These are phyloP conservation scores for Hansenula sp. DNA, from an alignment of 1,139 yeast species.

Conservation along the genomic window DNA sequence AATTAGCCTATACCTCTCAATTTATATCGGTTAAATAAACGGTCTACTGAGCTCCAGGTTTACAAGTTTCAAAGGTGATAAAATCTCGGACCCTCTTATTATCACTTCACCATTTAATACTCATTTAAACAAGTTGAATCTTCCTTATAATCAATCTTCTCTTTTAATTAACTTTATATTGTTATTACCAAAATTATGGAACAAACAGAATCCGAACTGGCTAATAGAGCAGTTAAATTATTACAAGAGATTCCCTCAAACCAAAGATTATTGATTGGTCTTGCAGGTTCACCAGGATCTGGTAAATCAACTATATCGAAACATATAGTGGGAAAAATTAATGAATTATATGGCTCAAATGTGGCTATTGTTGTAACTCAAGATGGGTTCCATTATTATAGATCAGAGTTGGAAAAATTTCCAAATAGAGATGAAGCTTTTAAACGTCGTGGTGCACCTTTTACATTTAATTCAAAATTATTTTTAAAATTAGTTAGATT, in stretches of 20 bases:
- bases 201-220: constrained; percentile 3
- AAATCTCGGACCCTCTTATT: too few relatives aligned
- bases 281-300: constrained; percentile 80
- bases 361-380: constrained; percentile 8
- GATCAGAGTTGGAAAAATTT: constrained; percentile 41
- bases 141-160: too few relatives aligned
- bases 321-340: constrained; percentile 32
- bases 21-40: too few relatives aligned
- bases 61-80: too few relatives aligned
- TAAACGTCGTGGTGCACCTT: constrained; percentile 65
- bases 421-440: constrained; percentile 48
- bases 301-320: constrained; percentile 68
- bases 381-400: constrained; percentile 68
- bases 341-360: constrained; percentile 14
- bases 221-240: constrained; percentile 3
- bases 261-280: constrained; percentile 44
- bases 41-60: too few relatives aligned
- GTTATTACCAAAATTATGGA: constrained; percentile 5
- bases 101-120: too few relatives aligned
- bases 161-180: too few relatives aligned
- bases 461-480: constrained; percentile 53
- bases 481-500: constrained; percentile 3
- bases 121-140: too few relatives aligned
- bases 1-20: too few relatives aligned
- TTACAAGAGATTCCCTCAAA: constrained; percentile 19